These are phyloP conservation scores for Stemphylium vesicarium DNA, from an alignment of 2,329 filamentous ascomycete genomes.

Conservation along the genomic window DNA sequence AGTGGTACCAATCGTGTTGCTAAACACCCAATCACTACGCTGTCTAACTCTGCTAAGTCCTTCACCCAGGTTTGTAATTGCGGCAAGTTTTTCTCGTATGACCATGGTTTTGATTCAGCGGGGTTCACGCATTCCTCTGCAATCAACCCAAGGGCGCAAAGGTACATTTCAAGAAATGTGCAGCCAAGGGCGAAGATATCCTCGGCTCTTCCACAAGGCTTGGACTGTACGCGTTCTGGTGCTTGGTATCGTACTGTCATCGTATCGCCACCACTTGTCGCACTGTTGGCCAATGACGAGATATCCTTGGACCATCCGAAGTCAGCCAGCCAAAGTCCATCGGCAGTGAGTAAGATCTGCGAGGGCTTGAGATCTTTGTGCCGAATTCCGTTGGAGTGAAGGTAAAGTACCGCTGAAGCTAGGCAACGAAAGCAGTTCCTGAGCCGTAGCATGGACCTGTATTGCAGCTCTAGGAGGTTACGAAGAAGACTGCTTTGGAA, in stretches of 20 bases:
- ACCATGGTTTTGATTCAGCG: too few species aligned
- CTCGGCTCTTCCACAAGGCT: slow-evolving; percentile 16
- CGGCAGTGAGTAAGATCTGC: slow-evolving; percentile 14
- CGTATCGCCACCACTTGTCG: background rate
- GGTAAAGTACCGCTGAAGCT: slow-evolving; percentile 14
- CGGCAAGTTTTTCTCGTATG: too few species aligned
- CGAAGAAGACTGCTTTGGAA: too few species aligned
- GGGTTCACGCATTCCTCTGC: too few species aligned
- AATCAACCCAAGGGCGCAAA: too few species aligned
- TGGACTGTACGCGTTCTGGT: background rate
- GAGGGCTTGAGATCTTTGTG: slow-evolving; percentile 28
- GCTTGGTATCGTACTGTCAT: slow-evolving; percentile 1
- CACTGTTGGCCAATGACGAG: background rate
- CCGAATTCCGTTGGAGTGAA: slow-evolving; percentile 17
- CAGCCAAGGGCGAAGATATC: slow-evolving; percentile 34
- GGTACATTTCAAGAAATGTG: slow-evolving; percentile 19
- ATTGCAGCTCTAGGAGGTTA: background rate
- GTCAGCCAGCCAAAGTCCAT: slow-evolving; percentile 4
- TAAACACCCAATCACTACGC: too few species aligned
- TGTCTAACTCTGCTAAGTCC: too few species aligned
- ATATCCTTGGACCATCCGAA: slow-evolving; percentile 7
- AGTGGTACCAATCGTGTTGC: too few species aligned
- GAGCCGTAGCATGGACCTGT: background rate
- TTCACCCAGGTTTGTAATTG: too few species aligned
- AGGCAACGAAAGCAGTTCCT: slow-evolving; percentile 12